Conservation (phyloP, 352 stramenopile genomes). For the Phytopythium cucurbitacearum region DNA sequence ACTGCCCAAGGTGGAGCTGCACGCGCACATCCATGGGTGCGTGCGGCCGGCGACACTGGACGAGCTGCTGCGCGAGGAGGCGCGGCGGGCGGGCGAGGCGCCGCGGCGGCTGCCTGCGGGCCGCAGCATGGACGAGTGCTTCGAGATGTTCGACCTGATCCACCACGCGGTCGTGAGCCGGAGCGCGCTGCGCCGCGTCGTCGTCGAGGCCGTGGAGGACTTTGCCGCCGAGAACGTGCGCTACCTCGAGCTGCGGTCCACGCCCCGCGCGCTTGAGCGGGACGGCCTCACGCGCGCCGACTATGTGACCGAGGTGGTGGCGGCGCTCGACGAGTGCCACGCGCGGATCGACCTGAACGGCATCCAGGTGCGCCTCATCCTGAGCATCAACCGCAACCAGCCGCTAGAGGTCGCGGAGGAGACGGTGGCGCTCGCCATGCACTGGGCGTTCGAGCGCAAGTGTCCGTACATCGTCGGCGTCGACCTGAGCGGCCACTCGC, state of each 20-base stretch:
- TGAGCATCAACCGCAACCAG: constrained; percentile 83
- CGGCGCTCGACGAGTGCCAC: constrained; percentile 58
- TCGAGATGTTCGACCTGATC: constrained; percentile 86
- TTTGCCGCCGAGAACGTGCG: constrained; percentile 76
- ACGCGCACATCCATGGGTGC: constrained; percentile 86
- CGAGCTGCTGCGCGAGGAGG: constrained; percentile 56
- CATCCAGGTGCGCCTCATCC: constrained; percentile 70
- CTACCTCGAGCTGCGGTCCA: constrained; percentile 85
- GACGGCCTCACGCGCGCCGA: constrained; percentile 54
- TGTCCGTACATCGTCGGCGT: constrained; percentile 73
- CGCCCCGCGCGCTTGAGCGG: constrained; percentile 49
- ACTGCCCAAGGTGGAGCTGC: constrained; percentile 84
- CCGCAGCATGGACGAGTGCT: constrained; percentile 79
- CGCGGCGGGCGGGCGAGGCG: constrained; percentile 14
- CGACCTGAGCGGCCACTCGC: constrained; percentile 84
- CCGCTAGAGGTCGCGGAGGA: constrained; percentile 55
- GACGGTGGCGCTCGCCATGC: constrained; percentile 51
- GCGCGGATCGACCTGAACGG: constrained; percentile 41
- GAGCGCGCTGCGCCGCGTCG: constrained; percentile 53
- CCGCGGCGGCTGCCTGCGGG: constrained; percentile 33
- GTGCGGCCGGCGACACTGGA: constrained; percentile 65
- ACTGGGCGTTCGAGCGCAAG: constrained; percentile 35
- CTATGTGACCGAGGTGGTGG: constrained; percentile 71
- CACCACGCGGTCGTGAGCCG: constrained; percentile 77
- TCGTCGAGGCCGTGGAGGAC: constrained; percentile 79